Conservation (phyloP, 495 filamentous ascomycete species). For the Aspergillus indologenus region DNA sequence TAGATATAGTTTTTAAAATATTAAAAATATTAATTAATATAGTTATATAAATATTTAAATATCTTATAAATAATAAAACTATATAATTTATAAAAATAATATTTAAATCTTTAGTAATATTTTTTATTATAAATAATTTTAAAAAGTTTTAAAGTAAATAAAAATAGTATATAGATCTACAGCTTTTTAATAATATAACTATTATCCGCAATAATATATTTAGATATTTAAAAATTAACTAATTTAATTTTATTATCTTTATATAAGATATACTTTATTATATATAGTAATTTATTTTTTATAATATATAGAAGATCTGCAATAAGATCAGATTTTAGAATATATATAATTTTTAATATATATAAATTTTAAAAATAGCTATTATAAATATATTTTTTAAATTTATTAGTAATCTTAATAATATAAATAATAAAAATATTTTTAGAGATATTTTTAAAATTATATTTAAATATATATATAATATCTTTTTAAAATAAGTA, state of each 20-base stretch:
- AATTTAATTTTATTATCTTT: background rate
- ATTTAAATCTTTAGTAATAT: background rate
- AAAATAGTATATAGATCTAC: background rate
- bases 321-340: background rate
- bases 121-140: background rate
- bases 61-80: background rate
- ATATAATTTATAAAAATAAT: background rate
- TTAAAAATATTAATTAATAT: background rate
- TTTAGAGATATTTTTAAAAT: background rate
- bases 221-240: background rate
- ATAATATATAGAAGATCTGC: background rate
- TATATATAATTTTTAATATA: too few species aligned
- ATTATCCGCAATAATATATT: background rate
- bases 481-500: background rate
- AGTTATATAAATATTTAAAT: background rate
- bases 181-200: background rate
- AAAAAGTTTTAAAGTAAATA: background rate
- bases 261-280: background rate
- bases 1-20: background rate
- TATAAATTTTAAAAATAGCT: too few species aligned
- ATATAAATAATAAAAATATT: too few species aligned
- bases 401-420: too few species aligned
- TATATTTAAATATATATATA: background rate
- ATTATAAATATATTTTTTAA: too few species aligned
- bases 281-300: background rate